Evolutionary conservation across 345 rosid species (phyloP), one percentile per base, ranked within the genome.

Genomic region (Passiflora organensis): DNA sequence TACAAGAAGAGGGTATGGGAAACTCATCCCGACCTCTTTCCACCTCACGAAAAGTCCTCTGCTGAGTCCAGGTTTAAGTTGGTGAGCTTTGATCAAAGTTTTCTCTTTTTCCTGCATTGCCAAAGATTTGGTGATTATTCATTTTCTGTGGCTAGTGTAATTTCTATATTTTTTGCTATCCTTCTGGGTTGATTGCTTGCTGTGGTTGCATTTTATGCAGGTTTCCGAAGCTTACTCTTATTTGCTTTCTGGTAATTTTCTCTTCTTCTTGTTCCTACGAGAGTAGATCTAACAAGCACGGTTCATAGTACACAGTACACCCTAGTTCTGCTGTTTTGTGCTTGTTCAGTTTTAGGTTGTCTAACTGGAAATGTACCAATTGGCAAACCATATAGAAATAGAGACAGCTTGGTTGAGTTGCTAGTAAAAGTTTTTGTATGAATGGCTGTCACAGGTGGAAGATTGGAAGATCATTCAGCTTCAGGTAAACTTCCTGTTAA

Each of bases 21-120:
- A 41, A 83, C 81, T 15, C 96, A 88, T 66, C 98, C 96, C 59
- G 98, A 91, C 68, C 81, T 75, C 36, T 85, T 91, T 64, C 93
- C 98, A 0, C 51, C 60, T 59, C 80, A 78, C 34, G 84, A 82
- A 52, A 91, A 86, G 73, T 67, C 50, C 11, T 41, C 23, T 38
- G 98, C 90, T 0, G 98, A 88, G 73, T 91, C 93, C 46, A 69
- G 58, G 67, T 91, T 91, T 77, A 91, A 91, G 76, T 60, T 68
- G 73, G 95, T 81, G 43, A 69, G 50, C 49, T n/a, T n/a, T n/a
- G 1, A 48, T 1, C 32, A 6, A 1, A 12, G 28, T 2, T 28
- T 28, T 28, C 34, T 28, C 8, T 28, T 28, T 28, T 28, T 8
- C 3, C 5, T 28, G 3, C 34, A 28, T 8, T 28, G 8, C 3